Conservation (phyloP, 2,329 filamentous ascomycete genomes). For the Fulvia fulva region DNA sequence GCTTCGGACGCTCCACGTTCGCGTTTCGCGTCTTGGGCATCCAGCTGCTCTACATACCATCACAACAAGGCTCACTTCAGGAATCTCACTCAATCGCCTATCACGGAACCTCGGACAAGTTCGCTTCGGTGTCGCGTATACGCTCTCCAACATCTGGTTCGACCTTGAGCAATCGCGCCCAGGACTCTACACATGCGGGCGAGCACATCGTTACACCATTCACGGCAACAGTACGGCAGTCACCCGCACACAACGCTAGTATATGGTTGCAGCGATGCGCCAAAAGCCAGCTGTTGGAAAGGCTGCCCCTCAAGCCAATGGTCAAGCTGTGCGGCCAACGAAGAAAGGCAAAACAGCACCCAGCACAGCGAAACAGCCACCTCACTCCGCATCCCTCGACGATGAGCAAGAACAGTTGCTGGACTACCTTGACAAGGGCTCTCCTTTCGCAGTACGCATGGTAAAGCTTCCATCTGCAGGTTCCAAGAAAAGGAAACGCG, state of each 20-base stretch:
- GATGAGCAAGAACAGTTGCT: conserved; percentile 17
- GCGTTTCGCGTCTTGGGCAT: neutral
- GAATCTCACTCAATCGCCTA: neutral
- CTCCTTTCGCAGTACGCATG: conserved; percentile 25
- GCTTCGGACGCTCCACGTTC: neutral
- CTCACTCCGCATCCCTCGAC: conserved; percentile 19
- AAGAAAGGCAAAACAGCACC: neutral
- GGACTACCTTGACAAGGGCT: conserved; percentile 20
- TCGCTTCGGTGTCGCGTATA: neutral
- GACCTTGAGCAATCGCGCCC: neutral
- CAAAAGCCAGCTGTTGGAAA: neutral
- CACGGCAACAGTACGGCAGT: neutral
- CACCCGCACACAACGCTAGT: neutral
- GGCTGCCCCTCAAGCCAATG: conserved; percentile 2
- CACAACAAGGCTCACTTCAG: neutral
- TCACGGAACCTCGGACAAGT: neutral
- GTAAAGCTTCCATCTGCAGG: neutral
- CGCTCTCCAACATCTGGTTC: neutral
- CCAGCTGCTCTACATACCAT: neutral
- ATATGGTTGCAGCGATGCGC: neutral
- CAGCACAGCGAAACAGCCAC: conserved; percentile 12
- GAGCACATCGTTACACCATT: neutral
- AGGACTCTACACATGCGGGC: neutral
- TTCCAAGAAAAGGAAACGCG: conserved; percentile 27
- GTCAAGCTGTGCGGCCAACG: conserved; percentile 3